Base-by-base conservation (phyloP, 371 early-diverging fungal genomes). In the Gilbertella persicaria region DNA sequence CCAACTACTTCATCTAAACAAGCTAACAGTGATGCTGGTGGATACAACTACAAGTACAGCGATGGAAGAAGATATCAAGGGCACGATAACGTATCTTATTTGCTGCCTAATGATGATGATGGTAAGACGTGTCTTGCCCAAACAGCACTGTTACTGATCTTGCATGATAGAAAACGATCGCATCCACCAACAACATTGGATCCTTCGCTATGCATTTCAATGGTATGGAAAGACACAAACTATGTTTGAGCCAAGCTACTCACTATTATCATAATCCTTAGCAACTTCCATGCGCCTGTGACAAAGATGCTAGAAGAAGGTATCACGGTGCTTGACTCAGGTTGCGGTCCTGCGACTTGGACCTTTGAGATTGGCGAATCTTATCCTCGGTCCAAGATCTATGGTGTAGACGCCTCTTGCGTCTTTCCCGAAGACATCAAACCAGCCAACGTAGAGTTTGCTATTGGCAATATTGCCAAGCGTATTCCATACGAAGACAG, bases 51-150 rank as follows among this genome's bases (percentile, higher is more conserved):
- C 46, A 44, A 56, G 3, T 76, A 69, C 37, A 62, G 60, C n/a
- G 68, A 70, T 30, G 83, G 83, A 9, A 67, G 83, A 48, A 69
- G 69, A 33, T 73, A 69, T 19, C 73, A 79, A 38, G 62, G 69
- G n/a, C 66, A 71, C 19, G 65, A 67, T n/a, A 60, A 48, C 20
- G 71, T 71, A 3, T 53, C 71, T 5, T 83, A 83, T 48, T 60
- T 79, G 47, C 57, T 83, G 5, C 83, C 83, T 2, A 75, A 75
- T 41, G 80, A 83, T 36, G 65, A 75, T 36, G 70, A 62, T 57
- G 75, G 75, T 71, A 33, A 2, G 33, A 33, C 8, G 13, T 12
- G 9, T 9, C 4, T 33, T 9, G 8, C 10, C 13, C 10, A 12
- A 3, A 12, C 10, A 2, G 2, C 13, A 2, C 0, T 6, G 13